A percentile compares a stretch with the other conserved stretches of the same genome.
Evolutionary conservation across 257 asterid species (phyloP).

Genomic region (Ligustrum vulgare): DNA sequence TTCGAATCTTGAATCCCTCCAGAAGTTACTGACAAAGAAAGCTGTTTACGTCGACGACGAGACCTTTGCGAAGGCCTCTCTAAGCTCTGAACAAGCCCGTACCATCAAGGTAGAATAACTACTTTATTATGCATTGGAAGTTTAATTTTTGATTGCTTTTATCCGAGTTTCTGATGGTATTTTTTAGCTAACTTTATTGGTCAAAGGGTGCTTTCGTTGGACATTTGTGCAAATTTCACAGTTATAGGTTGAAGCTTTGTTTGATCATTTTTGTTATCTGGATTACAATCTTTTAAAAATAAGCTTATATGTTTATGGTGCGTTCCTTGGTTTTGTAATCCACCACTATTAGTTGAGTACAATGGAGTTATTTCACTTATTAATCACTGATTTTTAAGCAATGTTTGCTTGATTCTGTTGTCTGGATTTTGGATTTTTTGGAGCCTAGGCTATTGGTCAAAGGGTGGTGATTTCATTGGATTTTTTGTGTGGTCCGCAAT

Average conservation of each 20-base stretch:
- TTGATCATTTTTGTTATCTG: background rate
- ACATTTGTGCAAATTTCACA: background rate
- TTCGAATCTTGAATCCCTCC: constrained; percentile 75
- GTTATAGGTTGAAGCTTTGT: background rate
- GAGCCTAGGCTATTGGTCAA: background rate
- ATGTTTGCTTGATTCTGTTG: background rate
- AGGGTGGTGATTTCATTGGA: background rate
- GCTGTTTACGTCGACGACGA: constrained; percentile 90
- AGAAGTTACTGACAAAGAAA: constrained; percentile 67
- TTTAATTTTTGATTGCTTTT: background rate
- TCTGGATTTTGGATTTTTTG: background rate
- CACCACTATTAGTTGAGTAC: background rate
- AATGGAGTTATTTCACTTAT: background rate
- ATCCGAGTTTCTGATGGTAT: background rate
- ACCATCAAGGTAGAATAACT: constrained; percentile 61
- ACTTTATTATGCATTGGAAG: background rate
- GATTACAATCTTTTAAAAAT: background rate
- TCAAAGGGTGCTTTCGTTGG: background rate
- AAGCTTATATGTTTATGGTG: background rate
- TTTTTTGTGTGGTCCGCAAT: background rate
- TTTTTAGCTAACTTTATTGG: background rate
- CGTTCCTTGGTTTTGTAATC: background rate
- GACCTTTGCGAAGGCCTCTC: constrained; percentile 81
- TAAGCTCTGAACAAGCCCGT: constrained; percentile 86
- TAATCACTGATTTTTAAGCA: background rate